Base-by-base conservation (phyloP, 2,329 filamentous ascomycete species). In the Cadophora gregata region DNA sequence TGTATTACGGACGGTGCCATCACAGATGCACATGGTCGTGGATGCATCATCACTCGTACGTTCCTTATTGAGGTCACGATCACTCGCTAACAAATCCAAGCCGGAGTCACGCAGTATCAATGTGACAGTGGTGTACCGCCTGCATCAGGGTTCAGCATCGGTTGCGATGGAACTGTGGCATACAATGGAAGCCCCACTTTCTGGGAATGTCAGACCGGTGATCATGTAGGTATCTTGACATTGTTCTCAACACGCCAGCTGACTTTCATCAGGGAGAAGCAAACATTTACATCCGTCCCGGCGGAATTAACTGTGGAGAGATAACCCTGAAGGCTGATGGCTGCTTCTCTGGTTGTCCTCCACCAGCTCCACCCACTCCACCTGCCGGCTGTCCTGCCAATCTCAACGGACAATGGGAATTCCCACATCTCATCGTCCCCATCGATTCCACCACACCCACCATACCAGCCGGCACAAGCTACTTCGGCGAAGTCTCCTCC, bases 11-110 rank as follows among this genome's bases (percentile, higher is more conserved):
- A 81, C 61, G 83, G 84, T 58, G 80, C 77, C 27, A 81, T 91
- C 67, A 84, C 80, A 10, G 88, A 90, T 73, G 75, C 78, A 56
- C 80, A 81, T 55, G 83, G 84, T 58, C 81, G 85, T 65, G 87
- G 88, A 27, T 90, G 88, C 73, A 88, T 88, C 77, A 79, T 89
- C 73, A 90, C 88, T 70, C 81, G 84, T 86, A 42, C 45, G 61
- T 64, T 19, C 16, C 33, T 29, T 19, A 45, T 42, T 9, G 8
- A 14, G n/a, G n/a, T 19, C 14, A 21, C 12, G 24, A 51, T n/a
- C 4, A 16, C 33, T 24, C 47, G 24, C 25, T 29, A 10, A 60
- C 5, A 42, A 7, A 19, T n/a, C 14, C 9, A 10, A 67, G 66
- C 64, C n/a, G 59, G 59, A 14, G 29, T 47, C 16, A 55, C 59